Conservation (phyloP, 73 alveolate species). For the Blepharisma stoltei region DNA sequence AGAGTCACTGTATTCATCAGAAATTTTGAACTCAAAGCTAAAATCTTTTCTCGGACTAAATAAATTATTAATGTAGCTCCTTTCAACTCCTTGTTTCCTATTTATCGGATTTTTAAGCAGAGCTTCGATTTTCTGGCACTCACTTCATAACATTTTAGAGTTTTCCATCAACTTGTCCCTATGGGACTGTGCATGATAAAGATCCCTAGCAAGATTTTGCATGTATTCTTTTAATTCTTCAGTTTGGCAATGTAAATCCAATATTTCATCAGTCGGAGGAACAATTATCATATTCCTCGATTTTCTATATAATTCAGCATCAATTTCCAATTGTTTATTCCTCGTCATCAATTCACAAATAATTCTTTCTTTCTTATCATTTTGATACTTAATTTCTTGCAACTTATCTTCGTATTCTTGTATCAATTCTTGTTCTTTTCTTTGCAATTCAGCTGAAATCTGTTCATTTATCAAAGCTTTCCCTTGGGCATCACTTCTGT, state of each 20-base stretch:
- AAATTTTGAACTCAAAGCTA: not conserved
- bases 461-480: not conserved
- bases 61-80: not conserved
- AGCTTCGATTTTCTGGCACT: not conserved
- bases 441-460: not conserved
- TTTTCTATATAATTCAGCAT: not conserved
- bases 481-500: conserved; percentile 1
- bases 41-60: no score
- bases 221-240: conserved; percentile 9
- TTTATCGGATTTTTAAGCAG: conserved; percentile 16
- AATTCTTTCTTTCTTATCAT: not conserved
- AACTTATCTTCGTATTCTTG: conserved; percentile 5
- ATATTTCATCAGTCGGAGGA: not conserved
- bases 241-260: not conserved
- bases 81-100: not conserved
- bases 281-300: not conserved
- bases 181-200: not conserved
- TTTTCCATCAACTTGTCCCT: not conserved
- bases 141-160: not conserved
- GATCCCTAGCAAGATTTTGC: not conserved
- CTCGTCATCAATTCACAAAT: not conserved
- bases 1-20: not conserved
- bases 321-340: not conserved
- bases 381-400: not conserved
- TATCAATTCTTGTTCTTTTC: not conserved